Evolutionary conservation across 2,329 filamentous ascomycete species (phyloP), one percentile per base, ranked within the genome.

Genomic region (Penicillium sp.): DNA sequence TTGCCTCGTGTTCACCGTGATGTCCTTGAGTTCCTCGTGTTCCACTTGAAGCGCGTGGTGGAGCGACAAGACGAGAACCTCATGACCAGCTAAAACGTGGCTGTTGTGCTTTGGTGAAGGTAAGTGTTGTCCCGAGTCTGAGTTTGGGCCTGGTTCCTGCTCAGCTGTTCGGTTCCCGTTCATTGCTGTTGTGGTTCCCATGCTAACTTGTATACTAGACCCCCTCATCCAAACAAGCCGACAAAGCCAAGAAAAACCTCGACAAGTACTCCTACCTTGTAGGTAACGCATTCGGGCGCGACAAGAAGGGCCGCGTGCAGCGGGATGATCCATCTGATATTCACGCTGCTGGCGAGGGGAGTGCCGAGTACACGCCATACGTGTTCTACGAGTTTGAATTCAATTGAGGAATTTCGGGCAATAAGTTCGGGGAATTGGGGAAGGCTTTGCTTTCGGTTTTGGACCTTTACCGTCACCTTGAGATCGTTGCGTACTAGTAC

Each of bases 341-440:
- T 83, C 90, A 91, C n/a, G n/a, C n/a, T 28, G 88, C 87, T 3
- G 75, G 79, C 29, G 83, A 84, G 37, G 86, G 85, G 16, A 87
- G 87, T 50, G 81, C 84, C 64, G 92, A 97, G 73, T 99, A 97
- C 79, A 94, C 91, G 56, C 89, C 94, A 36, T 99, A 95, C 76
- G 94, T 97, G 70, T 97, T 92, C 80, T 99, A 97, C 77, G 91
- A 96, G 72, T 90, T 97, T 71, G 90, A 94, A 70, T 86, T 97
- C 62, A 75, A 78, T 66, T 84, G 75, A 66, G 34, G n/a, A n/a
- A n/a, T n/a, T n/a, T n/a, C n/a, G n/a, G n/a, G n/a, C n/a, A n/a
- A n/a, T n/a, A n/a, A n/a, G n/a, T n/a, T n/a, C n/a, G n/a, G n/a
- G n/a, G n/a, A n/a, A n/a, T n/a, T n/a, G n/a, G n/a, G n/a, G n/a